Percentiles rank a stretch among this genome's conserved stretches.
These are phyloP conservation scores for Aspergillus tanneri DNA, from an alignment of 2,329 filamentous ascomycete species.

Conservation along the genomic window DNA sequence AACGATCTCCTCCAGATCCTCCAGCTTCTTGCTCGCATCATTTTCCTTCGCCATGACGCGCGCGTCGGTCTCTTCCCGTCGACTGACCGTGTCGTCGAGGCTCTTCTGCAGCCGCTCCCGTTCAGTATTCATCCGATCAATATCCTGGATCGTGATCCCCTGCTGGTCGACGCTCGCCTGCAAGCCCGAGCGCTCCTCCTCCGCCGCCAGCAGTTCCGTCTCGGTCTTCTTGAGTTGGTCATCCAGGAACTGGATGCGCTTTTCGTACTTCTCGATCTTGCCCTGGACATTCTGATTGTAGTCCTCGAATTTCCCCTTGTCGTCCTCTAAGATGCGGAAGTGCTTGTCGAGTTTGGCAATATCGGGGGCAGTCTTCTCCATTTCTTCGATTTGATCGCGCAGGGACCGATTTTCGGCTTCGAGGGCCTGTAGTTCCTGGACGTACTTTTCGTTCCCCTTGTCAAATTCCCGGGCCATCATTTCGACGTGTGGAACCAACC, in stretches of 20 bases:
- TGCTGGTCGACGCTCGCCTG: slow-evolving; percentile 88
- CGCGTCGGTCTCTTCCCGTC: slow-evolving; percentile 81
- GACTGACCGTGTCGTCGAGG: slow-evolving; percentile 71
- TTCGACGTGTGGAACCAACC: slow-evolving; percentile 79
- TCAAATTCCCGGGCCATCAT: slow-evolving; percentile 88
- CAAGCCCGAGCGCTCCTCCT: slow-evolving; percentile 75
- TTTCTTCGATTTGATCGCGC: slow-evolving; percentile 80
- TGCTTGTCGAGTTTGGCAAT: slow-evolving; percentile 81
- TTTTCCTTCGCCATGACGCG: slow-evolving; percentile 80
- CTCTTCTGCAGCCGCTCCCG: slow-evolving; percentile 88
- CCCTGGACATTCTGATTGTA: slow-evolving; percentile 84
- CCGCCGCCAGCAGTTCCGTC: slow-evolving; percentile 72
- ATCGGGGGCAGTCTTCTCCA: slow-evolving; percentile 83
- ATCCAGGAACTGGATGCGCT: slow-evolving; percentile 75
- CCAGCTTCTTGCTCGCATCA: slow-evolving; percentile 81
- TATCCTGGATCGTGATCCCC: slow-evolving; percentile 95
- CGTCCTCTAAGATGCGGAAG: slow-evolving; percentile 91
- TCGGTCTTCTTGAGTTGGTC: slow-evolving; percentile 79
- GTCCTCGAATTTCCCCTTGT: slow-evolving; percentile 90
- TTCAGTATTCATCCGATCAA: slow-evolving; percentile 97
- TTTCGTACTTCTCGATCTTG: slow-evolving; percentile 85
- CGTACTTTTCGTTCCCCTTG: slow-evolving; percentile 76
- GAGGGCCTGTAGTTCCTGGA: slow-evolving; percentile 77
- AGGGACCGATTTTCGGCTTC: slow-evolving; percentile 82
- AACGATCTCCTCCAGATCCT: slow-evolving; percentile 86